Conservation (phyloP, 1,284 basidiomycete genomes). For the Cutaneotrichosporon cavernicola region DNA sequence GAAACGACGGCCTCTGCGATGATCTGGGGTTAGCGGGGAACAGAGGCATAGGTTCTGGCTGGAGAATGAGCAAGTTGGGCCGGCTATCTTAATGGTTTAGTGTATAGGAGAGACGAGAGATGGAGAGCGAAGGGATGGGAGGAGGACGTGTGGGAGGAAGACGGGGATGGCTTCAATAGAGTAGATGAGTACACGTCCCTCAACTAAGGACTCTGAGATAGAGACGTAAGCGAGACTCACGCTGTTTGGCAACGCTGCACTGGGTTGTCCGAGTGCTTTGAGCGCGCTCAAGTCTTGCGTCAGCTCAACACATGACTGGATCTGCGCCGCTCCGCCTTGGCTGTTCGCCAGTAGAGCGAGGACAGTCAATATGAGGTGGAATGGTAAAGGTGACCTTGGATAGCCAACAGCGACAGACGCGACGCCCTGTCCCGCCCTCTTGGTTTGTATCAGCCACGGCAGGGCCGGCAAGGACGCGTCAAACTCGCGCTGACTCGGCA, state of each 20-base stretch:
- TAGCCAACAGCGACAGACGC: too few relatives aligned
- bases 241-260: slow-evolving; percentile 38
- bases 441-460: too few relatives aligned
- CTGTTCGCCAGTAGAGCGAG: not conserved
- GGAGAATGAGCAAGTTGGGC: not conserved
- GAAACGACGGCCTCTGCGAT: slow-evolving; percentile 47
- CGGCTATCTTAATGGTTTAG: not conserved
- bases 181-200: too few relatives aligned
- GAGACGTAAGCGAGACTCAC: slow-evolving; percentile 30
- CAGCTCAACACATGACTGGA: not conserved
- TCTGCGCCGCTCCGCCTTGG: not conserved
- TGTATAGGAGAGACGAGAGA: not conserved
- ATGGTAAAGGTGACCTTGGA: too few relatives aligned
- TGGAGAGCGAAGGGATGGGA: not conserved
- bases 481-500: too few relatives aligned
- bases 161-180: not conserved
- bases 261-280: slow-evolving; percentile 45
- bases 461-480: too few relatives aligned
- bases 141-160: not conserved
- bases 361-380: not conserved
- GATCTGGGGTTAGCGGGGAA: slow-evolving; percentile 35
- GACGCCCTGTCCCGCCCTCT: too few relatives aligned
- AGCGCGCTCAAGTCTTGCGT: slow-evolving; percentile 48
- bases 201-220: too few relatives aligned
- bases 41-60: not conserved